Base-by-base conservation (phyloP, 495 filamentous ascomycete species). In the Aspergillus incahuasiensis region DNA sequence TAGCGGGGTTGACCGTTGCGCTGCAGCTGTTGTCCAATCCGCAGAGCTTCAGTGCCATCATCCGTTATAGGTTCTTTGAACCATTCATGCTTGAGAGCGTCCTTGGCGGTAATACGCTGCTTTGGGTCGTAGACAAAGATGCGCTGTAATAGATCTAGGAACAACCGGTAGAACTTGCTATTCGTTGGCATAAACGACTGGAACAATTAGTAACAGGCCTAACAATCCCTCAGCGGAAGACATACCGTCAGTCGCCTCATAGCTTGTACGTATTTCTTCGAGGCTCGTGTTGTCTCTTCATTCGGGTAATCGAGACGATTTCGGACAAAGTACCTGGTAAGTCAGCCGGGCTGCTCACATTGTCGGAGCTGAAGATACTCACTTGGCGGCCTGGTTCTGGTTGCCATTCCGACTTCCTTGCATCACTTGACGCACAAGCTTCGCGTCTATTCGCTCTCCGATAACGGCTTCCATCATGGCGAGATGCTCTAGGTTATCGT, bases 381-480 rank as follows among this genome's bases (percentile, higher is more conserved):
- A 96, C 92, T 91, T 89, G 22, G 90, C 76, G 15, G 92, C 88
- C 21, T 84, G 80, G 68, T 92, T 95, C 30, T 80, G 77, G 38
- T 81, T 85, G 46, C 80, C 86, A 48, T 84, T 77, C 42, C 85
- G 81, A 67, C 79, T 70, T 69, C 78, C 66, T 74, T 81, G 63
- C 78, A 85, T 64, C 2, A 96, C 91, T 61, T 87, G 80, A 57
- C 83, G 77, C 24, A 98, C 85, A 9, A 98, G 78, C 38, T 81
- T 79, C 4, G 77, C 65, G 57, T 97, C 94, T 40, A 98, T 83
- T 52, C 80, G 81, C 6, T 75, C 73, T 20, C 84, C 85, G 63
- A 89, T 90, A 13, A 96, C 91, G 20, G 84, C 82, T 64, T 98
- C 92, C 94, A 98, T 98, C 94, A 98, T 98, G n/a, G 91, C 94